These are phyloP conservation scores for Nannizziopsis arthrosporioides DNA, from an alignment of 2,329 filamentous ascomycete genomes.

Conservation along the genomic window DNA sequence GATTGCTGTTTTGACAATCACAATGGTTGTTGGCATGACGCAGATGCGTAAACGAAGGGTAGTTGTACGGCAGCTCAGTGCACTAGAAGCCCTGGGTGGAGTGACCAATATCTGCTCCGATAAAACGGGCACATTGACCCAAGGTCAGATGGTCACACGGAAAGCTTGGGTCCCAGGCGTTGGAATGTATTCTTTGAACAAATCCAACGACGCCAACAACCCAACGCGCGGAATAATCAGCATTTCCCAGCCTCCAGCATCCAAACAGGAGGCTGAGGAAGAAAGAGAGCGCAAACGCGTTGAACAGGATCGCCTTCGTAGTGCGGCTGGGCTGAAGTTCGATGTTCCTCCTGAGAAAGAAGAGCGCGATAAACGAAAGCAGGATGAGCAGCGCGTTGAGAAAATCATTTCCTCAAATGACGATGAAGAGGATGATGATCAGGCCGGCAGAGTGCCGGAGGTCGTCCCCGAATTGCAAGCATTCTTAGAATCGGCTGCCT, in stretches of 20 bases:
- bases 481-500: constrained; percentile 44
- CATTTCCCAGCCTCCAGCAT: constrained; percentile 25
- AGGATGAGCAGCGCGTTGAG: constrained; percentile 18
- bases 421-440: constrained; percentile 18
- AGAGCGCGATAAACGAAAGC: constrained; percentile 21
- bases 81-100: constrained; percentile 46
- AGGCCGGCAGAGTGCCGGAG: constrained; percentile 22
- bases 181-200: constrained; percentile 42
- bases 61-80: constrained; percentile 43
- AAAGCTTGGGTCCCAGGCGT: constrained; percentile 46
- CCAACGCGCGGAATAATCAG: constrained; percentile 42
- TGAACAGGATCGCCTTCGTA: constrained; percentile 48
- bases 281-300: constrained; percentile 31
- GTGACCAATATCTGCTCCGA: constrained; percentile 49
- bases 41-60: constrained; percentile 44
- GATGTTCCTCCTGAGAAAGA: constrained; percentile 46
- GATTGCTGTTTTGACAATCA: constrained; percentile 51
- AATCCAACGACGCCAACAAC: constrained; percentile 44
- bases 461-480: constrained; percentile 38
- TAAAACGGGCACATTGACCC: constrained; percentile 45
- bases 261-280: constrained; percentile 23
- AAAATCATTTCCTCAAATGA: constrained; percentile 7
- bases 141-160: constrained; percentile 50
- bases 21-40: constrained; percentile 46
- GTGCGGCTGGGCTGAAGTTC: constrained; percentile 49